Evolutionary conservation across 257 asterid species (phyloP).

Genomic region (Gentiana dahurica): DNA sequence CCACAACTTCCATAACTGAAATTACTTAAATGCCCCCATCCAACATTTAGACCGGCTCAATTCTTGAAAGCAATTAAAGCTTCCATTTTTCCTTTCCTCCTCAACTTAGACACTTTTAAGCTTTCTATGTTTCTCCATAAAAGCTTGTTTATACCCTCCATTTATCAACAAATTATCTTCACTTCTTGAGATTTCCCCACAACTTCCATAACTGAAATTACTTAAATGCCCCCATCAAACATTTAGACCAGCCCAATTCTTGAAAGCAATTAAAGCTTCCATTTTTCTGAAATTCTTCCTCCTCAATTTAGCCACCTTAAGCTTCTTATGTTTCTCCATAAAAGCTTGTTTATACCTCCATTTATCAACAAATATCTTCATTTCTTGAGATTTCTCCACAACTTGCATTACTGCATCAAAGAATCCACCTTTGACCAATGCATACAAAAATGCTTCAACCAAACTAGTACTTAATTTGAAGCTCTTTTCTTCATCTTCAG

Average conservation of each 20-base stretch:
- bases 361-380: slow-evolving; percentile 76
- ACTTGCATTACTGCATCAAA: slow-evolving; percentile 97
- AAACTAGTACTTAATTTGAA: slow-evolving; percentile 41
- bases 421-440: slow-evolving; percentile 90
- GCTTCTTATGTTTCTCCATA: slow-evolving; percentile 96
- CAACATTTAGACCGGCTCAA: slow-evolving; percentile 85
- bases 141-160: slow-evolving; percentile 96
- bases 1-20: slow-evolving; percentile 79
- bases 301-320: slow-evolving; percentile 60
- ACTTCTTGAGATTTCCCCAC: slow-evolving; percentile 65
- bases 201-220: slow-evolving; percentile 62
- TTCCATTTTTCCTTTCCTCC: slow-evolving; percentile 69
- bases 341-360: slow-evolving; percentile 98
- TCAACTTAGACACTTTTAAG: slow-evolving; percentile 58
- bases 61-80: slow-evolving; percentile 79
- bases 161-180: slow-evolving; percentile 74
- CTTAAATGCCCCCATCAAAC: slow-evolving; percentile 22
- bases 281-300: slow-evolving; percentile 52
- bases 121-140: slow-evolving; percentile 95
- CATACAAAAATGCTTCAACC: slow-evolving; percentile 77
- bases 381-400: slow-evolving; percentile 64
- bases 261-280: slow-evolving; percentile 84
- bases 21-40: slow-evolving; percentile 14
- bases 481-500: slow-evolving; percentile 43
- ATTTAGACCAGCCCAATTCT: slow-evolving; percentile 92